Evolutionary conservation across 371 early-diverging fungal genomes (phyloP).

Genomic region (Syncephalastrum contaminatum): DNA sequence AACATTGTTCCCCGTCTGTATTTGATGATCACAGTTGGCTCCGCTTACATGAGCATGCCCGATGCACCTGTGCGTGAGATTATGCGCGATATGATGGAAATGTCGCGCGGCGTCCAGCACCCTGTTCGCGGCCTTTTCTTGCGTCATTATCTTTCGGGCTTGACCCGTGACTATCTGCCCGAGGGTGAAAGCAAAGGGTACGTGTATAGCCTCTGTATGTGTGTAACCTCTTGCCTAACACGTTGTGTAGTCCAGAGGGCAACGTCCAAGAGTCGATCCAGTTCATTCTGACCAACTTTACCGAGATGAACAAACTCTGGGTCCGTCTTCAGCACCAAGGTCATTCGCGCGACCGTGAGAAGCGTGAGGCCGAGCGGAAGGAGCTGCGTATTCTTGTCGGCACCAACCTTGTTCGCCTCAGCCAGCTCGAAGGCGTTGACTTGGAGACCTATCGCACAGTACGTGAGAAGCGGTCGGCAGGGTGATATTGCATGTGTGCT

Average conservation of each 20-base stretch:
- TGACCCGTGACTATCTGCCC: conserved; percentile 89
- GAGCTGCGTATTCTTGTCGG: conserved; percentile 94
- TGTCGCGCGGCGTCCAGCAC: conserved; percentile 96
- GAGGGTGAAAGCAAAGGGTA: conserved; percentile 57
- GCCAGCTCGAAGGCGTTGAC: conserved; percentile 87
- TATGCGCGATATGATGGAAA: conserved; percentile 97
- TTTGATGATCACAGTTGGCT: conserved; percentile 96
- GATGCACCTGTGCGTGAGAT: conserved; percentile 90
- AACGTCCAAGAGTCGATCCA: conserved; percentile 86
- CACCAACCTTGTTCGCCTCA: conserved; percentile 92
- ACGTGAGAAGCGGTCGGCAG: too few relatives aligned
- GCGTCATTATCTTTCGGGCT: conserved; percentile 88
- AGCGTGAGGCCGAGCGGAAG: conserved; percentile 91
- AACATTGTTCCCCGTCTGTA: conserved; percentile 97
- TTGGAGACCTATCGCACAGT: conserved; percentile 78
- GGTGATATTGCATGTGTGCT: conserved; percentile 4
- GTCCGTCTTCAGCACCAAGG: conserved; percentile 97
- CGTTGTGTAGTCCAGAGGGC: conserved; percentile 66
- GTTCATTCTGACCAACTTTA: conserved; percentile 94
- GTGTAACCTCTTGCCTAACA: not conserved
- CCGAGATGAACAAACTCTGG: conserved; percentile 99
- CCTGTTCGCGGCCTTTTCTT: conserved; percentile 95
- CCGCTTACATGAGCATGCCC: conserved; percentile 86
- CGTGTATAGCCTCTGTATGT: not conserved
- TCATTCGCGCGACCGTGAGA: conserved; percentile 87